These are phyloP conservation scores for Microbotryum silenes-acaulis DNA, from an alignment of 1,284 basidiomycete species.

Conservation along the genomic window DNA sequence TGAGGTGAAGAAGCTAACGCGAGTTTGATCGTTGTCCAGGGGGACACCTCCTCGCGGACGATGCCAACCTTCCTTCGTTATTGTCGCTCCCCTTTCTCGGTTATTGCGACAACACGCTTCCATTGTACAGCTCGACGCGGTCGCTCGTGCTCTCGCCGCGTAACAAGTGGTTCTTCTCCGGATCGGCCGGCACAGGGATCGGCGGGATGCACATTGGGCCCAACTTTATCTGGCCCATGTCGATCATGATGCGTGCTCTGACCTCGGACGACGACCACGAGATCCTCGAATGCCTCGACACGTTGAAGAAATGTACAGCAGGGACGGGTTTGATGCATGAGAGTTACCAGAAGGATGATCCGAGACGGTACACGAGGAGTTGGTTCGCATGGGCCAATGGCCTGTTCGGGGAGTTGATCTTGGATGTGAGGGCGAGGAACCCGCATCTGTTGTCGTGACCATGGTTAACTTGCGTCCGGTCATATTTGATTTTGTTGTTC, in stretches of 20 bases:
- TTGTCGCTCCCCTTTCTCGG: constrained; percentile 35
- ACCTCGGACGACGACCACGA: constrained; percentile 32
- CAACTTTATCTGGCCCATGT: constrained; percentile 36
- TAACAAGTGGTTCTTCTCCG: constrained; percentile 35
- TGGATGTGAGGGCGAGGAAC: constrained; percentile 30
- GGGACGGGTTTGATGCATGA: constrained; percentile 36
- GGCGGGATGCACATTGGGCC: constrained; percentile 32
- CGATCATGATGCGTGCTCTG: constrained; percentile 31
- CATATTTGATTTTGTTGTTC: no score
- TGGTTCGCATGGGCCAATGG: constrained; percentile 37
- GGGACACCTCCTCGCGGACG: constrained; percentile 32
- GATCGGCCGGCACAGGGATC: constrained; percentile 28
- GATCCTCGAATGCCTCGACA: constrained; percentile 24
- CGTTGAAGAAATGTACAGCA: constrained; percentile 33
- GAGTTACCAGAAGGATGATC: constrained; percentile 32
- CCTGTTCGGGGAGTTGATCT: constrained; percentile 31
- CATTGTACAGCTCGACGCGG: constrained; percentile 32
- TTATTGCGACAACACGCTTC: constrained; percentile 21
- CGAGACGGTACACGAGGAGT: constrained; percentile 31
- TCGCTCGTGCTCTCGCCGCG: constrained; percentile 25
- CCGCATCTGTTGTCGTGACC: constrained; percentile 17
- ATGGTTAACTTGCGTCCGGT: not conserved
- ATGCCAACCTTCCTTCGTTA: constrained; percentile 36
- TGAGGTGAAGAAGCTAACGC: not conserved
- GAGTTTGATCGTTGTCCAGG: constrained; percentile 1